These are phyloP conservation scores for Phytophthora hibernalis DNA, from an alignment of 352 stramenopile species.

Conservation along the genomic window DNA sequence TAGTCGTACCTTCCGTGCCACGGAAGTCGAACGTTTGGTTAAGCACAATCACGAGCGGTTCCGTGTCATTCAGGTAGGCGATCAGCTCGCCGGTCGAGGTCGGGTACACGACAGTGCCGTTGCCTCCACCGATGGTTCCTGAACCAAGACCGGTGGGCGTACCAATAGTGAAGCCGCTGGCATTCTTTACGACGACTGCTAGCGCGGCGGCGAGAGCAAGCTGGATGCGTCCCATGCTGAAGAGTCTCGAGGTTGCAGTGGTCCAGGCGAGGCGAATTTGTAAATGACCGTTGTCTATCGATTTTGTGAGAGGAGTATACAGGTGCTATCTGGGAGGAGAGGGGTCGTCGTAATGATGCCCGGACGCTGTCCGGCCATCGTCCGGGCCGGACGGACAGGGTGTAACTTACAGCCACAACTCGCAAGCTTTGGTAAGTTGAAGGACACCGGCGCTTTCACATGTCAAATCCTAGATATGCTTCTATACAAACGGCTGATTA, in stretches of 20 bases:
- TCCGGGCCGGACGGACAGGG: not conserved
- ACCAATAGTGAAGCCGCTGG: slow-evolving; percentile 12
- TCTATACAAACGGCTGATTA: slow-evolving; percentile 23
- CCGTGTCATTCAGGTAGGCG: slow-evolving; percentile 23
- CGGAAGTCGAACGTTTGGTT: slow-evolving; percentile 45
- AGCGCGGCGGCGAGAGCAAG: slow-evolving; percentile 1
- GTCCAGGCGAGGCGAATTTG: slow-evolving; percentile 16
- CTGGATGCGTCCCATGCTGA: slow-evolving; percentile 6
- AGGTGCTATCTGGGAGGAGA: slow-evolving; percentile 20
- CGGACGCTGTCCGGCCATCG: too few species aligned
- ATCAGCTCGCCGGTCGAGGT: slow-evolving; percentile 35
- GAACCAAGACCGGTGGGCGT: slow-evolving; percentile 24
- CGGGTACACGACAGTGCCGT: slow-evolving; percentile 29
- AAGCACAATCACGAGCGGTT: slow-evolving; percentile 39
- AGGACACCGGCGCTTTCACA: slow-evolving; percentile 9
- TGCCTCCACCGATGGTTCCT: slow-evolving; percentile 38
- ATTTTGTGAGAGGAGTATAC: not conserved
- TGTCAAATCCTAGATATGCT: slow-evolving; percentile 24
- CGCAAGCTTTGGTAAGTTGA: slow-evolving; percentile 3
- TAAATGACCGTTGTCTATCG: slow-evolving; percentile 13
- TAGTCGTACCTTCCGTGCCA: slow-evolving; percentile 39
- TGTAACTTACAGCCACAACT: too few species aligned
- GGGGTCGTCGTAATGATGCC: not conserved
- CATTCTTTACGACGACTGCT: not conserved
- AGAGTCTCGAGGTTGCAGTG: not conserved